These are phyloP conservation scores for Babesia gibsoni DNA, from an alignment of 169 alveolate genomes.

Conservation along the genomic window DNA sequence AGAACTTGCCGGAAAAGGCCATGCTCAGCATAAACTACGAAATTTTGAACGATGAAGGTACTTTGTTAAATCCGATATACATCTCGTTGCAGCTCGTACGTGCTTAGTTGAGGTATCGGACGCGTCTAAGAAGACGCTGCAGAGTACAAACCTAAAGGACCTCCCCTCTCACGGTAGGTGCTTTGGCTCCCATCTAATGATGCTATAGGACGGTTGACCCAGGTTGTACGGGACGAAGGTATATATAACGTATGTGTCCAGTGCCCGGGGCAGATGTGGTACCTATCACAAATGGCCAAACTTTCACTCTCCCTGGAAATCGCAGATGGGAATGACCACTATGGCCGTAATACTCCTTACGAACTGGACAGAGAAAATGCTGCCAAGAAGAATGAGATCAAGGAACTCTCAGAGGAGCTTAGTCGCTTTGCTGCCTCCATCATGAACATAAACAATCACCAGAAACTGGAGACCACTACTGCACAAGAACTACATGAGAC, in stretches of 20 bases:
- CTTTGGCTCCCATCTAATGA: no score
- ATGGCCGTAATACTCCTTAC: conserved; percentile 60
- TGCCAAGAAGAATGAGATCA: conserved; percentile 50
- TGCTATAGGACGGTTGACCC: conserved; percentile 63
- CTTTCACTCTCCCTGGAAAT: conserved; percentile 66
- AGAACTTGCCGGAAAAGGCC: conserved; percentile 49
- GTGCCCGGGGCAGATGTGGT: conserved; percentile 72
- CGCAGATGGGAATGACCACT: conserved; percentile 64
- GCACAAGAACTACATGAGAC: conserved; percentile 38
- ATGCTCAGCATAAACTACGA: conserved; percentile 50
- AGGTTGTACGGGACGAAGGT: conserved; percentile 54
- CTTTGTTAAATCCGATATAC: not conserved
- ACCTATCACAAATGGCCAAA: conserved; percentile 60
- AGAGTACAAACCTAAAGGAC: conserved; percentile 33
- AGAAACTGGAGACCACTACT: conserved; percentile 32
- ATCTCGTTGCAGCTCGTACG: conserved; percentile 15
- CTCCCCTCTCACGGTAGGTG: conserved; percentile 1
- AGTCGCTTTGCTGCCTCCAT: conserved; percentile 36
- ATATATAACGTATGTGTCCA: conserved; percentile 64
- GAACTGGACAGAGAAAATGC: conserved; percentile 46
- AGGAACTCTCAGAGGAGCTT: conserved; percentile 12
- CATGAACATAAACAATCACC: conserved; percentile 67
- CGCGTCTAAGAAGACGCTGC: conserved; percentile 13
- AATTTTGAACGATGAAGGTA: conserved; percentile 49
- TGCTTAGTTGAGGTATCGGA: conserved; percentile 29